Percentiles rank a stretch among this genome's conserved stretches.
Conservation (phyloP, 345 rosid genomes). For the Citrus australasica region DNA sequence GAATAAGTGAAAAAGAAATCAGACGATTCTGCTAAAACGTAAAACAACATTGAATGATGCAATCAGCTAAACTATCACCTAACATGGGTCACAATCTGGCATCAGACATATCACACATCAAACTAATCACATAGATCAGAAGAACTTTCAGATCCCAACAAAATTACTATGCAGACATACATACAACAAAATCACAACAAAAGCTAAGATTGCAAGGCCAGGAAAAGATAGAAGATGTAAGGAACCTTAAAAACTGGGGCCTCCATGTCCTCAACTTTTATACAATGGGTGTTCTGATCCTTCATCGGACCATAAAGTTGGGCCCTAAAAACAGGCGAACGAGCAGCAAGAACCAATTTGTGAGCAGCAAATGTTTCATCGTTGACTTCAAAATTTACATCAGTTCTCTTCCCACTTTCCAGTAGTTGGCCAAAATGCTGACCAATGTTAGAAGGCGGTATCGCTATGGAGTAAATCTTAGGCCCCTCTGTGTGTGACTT, state of each 20-base stretch:
- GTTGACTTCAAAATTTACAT: slow-evolving; percentile 53
- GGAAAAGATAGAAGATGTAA: neutral
- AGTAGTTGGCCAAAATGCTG: slow-evolving; percentile 42
- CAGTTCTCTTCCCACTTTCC: slow-evolving; percentile 44
- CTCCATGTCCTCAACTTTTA: slow-evolving; percentile 53
- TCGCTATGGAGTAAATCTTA: slow-evolving; percentile 39
- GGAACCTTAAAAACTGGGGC: slow-evolving; percentile 52
- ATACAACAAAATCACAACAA: neutral
- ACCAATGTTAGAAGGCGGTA: slow-evolving; percentile 45
- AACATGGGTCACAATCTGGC: neutral
- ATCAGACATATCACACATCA: neutral
- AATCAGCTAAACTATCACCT: neutral
- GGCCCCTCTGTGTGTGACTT: slow-evolving; percentile 57
- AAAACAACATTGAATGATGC: neutral
- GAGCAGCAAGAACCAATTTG: slow-evolving; percentile 54
- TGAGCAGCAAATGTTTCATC: slow-evolving; percentile 51
- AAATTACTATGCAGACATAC: neutral
- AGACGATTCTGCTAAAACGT: neutral
- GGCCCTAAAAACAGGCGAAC: slow-evolving; percentile 58
- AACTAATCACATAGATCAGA: too few species aligned
- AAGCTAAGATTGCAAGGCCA: neutral
- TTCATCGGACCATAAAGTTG: slow-evolving; percentile 63
- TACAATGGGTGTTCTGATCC: slow-evolving; percentile 44
- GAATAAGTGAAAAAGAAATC: neutral
- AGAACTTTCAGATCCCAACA: neutral